phyloP scores from a whole-genome alignment of 1,284 basidiomycete genomes.

The Melampsora americana region DNA sequence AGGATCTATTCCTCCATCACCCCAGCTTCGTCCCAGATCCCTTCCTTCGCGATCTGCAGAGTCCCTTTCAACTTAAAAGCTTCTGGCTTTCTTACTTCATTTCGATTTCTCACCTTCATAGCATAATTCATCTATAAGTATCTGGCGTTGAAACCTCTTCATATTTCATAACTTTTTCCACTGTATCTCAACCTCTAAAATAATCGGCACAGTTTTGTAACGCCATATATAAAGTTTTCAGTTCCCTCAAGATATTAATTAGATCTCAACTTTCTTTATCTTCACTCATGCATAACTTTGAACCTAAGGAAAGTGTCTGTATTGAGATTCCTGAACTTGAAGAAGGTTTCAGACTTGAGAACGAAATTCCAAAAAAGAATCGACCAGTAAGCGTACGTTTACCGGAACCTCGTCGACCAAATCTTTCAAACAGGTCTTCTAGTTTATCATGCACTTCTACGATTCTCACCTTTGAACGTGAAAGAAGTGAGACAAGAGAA shows the following conservation, averaged over 20 bases:
- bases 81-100: no score
- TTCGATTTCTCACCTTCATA: no score
- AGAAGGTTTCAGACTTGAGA: background rate
- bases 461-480: background rate
- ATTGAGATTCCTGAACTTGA: background rate
- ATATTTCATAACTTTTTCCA: no score
- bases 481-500: background rate
- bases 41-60: no score
- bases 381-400: background rate
- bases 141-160: no score
- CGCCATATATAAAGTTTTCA: no score
- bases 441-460: background rate
- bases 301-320: background rate
- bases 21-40: no score
- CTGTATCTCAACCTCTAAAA: no score
- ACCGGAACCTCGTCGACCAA: background rate
- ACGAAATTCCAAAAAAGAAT: background rate
- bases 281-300: background rate
- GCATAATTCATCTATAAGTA: no score
- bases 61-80: no score
- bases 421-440: background rate
- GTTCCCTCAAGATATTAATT: background rate
- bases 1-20: background rate
- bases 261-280: background rate
- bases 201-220: no score